These are phyloP conservation scores for Talinum fruticosum DNA, from an alignment of 148 eudicot genomes.

Conservation along the genomic window DNA sequence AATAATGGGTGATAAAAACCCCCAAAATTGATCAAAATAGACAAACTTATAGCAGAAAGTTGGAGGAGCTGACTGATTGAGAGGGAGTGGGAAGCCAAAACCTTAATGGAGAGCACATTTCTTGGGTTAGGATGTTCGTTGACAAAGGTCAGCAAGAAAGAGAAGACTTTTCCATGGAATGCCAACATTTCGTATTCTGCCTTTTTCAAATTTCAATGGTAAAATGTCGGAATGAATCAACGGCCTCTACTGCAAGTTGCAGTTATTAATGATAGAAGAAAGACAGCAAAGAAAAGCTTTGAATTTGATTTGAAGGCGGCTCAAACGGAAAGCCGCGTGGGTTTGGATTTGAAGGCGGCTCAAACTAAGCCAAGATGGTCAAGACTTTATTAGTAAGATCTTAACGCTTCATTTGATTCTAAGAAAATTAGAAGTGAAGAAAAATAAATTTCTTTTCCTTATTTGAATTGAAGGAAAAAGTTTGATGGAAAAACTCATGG, in stretches of 20 bases:
- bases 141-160: conserved; percentile 4
- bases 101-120: conserved; percentile 4
- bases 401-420: too few species aligned
- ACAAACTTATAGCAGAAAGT: background rate
- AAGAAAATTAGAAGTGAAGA: too few species aligned
- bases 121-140: background rate
- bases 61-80: background rate
- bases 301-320: too few species aligned
- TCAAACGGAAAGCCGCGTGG: too few species aligned
- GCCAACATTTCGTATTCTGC: background rate
- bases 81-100: conserved; percentile 20
- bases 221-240: background rate
- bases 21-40: background rate
- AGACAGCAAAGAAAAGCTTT: background rate
- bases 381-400: too few species aligned
- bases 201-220: background rate
- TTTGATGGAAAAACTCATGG: too few species aligned
- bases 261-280: background rate
- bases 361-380: too few species aligned
- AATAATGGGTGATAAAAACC: background rate
- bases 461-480: too few species aligned
- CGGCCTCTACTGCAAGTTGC: background rate
- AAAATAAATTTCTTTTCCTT: too few species aligned
- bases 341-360: too few species aligned
- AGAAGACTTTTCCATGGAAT: background rate